Conservation (phyloP, 177 flowering plant genomes). For the Vitis hybrid region DNA sequence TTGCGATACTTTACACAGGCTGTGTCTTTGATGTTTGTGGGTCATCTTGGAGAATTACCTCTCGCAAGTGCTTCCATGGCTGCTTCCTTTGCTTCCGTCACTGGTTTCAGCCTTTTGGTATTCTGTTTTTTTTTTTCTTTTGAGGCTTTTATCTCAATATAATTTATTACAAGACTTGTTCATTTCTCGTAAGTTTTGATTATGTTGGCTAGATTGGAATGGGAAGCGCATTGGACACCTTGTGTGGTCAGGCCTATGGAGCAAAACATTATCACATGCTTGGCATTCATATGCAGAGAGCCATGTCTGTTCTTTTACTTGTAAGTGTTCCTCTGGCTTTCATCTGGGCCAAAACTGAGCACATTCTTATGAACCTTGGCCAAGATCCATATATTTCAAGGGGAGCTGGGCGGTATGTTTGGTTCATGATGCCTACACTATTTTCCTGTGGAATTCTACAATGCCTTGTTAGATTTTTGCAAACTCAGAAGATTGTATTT, state of each 20-base stretch:
- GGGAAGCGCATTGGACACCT: constrained; percentile 33
- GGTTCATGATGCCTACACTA: constrained; percentile 14
- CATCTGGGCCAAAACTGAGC: constrained; percentile 20
- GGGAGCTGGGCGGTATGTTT: constrained; percentile 4
- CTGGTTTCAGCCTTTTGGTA: constrained; percentile 40
- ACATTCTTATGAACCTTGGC: constrained; percentile 12
- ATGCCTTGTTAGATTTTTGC: constrained; percentile 18
- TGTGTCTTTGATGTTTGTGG: constrained; percentile 47
- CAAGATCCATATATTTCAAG: constrained; percentile 21
- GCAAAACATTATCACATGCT: constrained; percentile 28
- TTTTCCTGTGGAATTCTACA: constrained; percentile 24
- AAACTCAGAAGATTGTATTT: constrained; percentile 20
- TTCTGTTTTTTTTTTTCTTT: too few relatives aligned
- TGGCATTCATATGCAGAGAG: constrained; percentile 25
- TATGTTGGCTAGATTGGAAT: constrained; percentile 21
- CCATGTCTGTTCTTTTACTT: constrained; percentile 20
- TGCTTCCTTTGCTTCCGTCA: constrained; percentile 39
- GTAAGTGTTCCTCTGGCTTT: constrained; percentile 21
- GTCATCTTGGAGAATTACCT: constrained; percentile 44
- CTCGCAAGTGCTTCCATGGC: constrained; percentile 46
- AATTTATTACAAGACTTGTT: too few relatives aligned
- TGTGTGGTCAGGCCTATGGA: constrained; percentile 29
- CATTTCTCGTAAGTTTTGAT: too few relatives aligned
- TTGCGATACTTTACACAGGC: constrained; percentile 26
- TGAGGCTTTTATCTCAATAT: too few relatives aligned